Evolutionary conservation across 2,329 filamentous ascomycete species (phyloP).

Genomic region (Sarocladium brachiariae): DNA sequence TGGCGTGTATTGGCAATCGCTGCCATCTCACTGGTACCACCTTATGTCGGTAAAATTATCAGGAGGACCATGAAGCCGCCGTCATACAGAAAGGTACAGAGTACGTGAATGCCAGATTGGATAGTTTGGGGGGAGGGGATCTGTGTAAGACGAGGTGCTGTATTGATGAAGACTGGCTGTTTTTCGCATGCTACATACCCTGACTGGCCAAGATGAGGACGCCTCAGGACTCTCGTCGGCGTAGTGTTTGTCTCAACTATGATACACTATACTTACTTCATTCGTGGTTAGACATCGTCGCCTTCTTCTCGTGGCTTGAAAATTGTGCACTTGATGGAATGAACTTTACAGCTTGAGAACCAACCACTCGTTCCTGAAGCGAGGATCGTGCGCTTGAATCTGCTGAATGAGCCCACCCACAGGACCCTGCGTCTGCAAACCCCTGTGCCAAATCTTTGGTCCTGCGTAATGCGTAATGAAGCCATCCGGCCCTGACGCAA

Average conservation of each 20-base stretch:
- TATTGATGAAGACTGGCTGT: background rate
- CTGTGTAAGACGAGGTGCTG: too few relatives aligned
- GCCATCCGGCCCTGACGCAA: slow-evolving; percentile 86
- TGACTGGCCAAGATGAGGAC: background rate
- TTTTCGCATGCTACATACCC: slow-evolving; percentile 8
- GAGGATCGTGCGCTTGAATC: slow-evolving; percentile 42
- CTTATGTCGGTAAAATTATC: slow-evolving; percentile 81
- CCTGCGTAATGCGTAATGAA: slow-evolving; percentile 80
- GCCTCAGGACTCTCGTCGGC: background rate
- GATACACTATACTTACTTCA: slow-evolving; percentile 4
- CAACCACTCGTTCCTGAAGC: slow-evolving; percentile 37
- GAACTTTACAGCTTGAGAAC: slow-evolving; percentile 41
- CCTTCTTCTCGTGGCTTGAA: background rate
- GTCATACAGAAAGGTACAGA: slow-evolving; percentile 89
- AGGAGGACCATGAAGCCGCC: slow-evolving; percentile 81
- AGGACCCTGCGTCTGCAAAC: slow-evolving; percentile 67
- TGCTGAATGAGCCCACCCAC: slow-evolving; percentile 61
- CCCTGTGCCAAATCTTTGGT: slow-evolving; percentile 65
- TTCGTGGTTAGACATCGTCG: background rate
- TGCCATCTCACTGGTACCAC: slow-evolving; percentile 75
- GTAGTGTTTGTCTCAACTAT: slow-evolving; percentile 2
- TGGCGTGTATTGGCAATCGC: slow-evolving; percentile 82
- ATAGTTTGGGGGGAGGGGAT: too few relatives aligned
- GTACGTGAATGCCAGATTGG: slow-evolving; percentile 44
- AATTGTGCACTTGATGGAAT: background rate